phyloP scores from a whole-genome alignment of 2,329 filamentous ascomycete species.

The Fusarium sp. region DNA sequence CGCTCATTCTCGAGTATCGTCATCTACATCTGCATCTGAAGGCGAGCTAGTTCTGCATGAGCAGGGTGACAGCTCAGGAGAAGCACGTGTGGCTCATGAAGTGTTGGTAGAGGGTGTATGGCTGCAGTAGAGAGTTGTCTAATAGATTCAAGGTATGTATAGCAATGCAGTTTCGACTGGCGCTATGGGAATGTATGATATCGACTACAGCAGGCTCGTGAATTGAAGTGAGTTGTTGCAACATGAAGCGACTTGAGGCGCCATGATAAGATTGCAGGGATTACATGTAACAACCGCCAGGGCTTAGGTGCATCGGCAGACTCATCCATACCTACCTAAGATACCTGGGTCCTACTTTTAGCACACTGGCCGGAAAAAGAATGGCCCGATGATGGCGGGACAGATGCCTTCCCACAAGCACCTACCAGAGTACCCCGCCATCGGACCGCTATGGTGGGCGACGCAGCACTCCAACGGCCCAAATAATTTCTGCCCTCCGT shows the following conservation, averaged over 20 bases:
- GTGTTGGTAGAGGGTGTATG: conserved; percentile 5
- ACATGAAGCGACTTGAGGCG: conserved; percentile 31
- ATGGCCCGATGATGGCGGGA: conserved; percentile 21
- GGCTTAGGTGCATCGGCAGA: conserved; percentile 5
- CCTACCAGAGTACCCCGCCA: conserved; percentile 41
- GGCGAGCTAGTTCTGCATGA: conserved; percentile 46
- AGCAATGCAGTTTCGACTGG: conserved; percentile 2
- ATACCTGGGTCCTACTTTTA: neutral
- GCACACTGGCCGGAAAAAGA: conserved; percentile 19
- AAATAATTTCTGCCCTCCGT: conserved; percentile 43
- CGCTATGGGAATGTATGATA: conserved; percentile 16
- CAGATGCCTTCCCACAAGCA: conserved; percentile 11
- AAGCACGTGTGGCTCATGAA: conserved; percentile 43
- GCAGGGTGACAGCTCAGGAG: conserved; percentile 44
- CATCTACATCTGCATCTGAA: conserved; percentile 44
- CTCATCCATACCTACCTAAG: neutral
- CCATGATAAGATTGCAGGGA: conserved; percentile 43
- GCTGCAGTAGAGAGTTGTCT: neutral
- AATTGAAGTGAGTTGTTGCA: conserved; percentile 22
- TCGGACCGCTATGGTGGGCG: conserved; percentile 29
- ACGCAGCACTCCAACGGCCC: conserved; percentile 28
- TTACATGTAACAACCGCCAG: conserved; percentile 14
- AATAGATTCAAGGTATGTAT: neutral
- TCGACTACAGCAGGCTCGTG: conserved; percentile 16
- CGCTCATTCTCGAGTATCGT: conserved; percentile 59